Conservation (phyloP, 768 basidiomycete species). For the Phaffia australis region DNA sequence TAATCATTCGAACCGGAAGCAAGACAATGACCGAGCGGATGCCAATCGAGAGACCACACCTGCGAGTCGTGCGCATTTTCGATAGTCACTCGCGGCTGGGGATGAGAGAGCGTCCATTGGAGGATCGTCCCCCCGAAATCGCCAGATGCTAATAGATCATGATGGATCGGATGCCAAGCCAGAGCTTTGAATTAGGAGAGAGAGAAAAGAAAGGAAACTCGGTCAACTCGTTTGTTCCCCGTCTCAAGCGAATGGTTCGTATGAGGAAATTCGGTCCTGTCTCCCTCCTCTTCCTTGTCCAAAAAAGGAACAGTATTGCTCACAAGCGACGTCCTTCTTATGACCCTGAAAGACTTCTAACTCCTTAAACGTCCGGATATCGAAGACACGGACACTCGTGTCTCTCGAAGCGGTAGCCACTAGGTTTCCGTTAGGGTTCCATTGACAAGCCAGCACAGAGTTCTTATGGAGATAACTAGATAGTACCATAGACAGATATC, state of each 20-base stretch:
- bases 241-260: background rate
- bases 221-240: background rate
- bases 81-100: slow-evolving; percentile 58
- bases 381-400: slow-evolving; percentile 88
- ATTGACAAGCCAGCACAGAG: slow-evolving; percentile 80
- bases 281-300: background rate
- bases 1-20: slow-evolving; percentile 94
- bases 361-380: slow-evolving; percentile 97
- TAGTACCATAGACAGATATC: background rate
- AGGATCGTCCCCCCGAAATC: slow-evolving; percentile 88
- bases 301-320: slow-evolving; percentile 32
- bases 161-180: slow-evolving; percentile 92
- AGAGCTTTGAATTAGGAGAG: slow-evolving; percentile 52
- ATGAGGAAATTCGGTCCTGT: background rate
- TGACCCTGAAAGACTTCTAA: slow-evolving; percentile 84
- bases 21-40: slow-evolving; percentile 89
- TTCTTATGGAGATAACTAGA: slow-evolving; percentile 90
- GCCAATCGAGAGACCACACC: slow-evolving; percentile 90
- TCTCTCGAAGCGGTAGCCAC: slow-evolving; percentile 92
- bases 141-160: slow-evolving; percentile 72
- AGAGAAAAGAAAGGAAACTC: too few relatives aligned
- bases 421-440: slow-evolving; percentile 89
- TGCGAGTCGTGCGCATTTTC: slow-evolving; percentile 97
- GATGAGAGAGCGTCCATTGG: slow-evolving; percentile 75
- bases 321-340: slow-evolving; percentile 96